Evolutionary conservation across 1,139 yeast genomes (phyloP), one percentile per base, ranked within the genome.

Genomic region (Candida sp.): DNA sequence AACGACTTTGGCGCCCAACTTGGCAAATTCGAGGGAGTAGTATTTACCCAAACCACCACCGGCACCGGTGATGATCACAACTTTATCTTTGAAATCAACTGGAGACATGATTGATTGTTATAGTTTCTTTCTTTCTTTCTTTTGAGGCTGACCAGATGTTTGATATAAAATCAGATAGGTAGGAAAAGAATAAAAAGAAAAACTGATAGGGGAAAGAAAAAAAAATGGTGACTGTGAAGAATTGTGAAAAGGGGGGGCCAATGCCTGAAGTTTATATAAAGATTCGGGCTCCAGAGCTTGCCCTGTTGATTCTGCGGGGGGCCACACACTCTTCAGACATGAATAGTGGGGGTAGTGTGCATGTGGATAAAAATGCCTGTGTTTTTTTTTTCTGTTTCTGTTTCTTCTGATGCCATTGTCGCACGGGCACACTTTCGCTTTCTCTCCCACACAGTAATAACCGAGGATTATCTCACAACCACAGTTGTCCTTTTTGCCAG

Each of bases 31-130:
- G 39, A 90, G 74, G 25, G 98, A 96, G 70, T 94, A 94, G 49
- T 86, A 86, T 66, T 81, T 88, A 40, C 99, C 99, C 48, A 94
- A 82, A 39, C 98, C 99, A 62, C 98, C 98, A 58, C 99, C 99
- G 48, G 98, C 96, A 44, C 98, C 99, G 52, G 98, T 94, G 68
- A 94, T 86, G 57, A 92, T 83, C 34, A 91, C 98, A 47, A 92
- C 98, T 68, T 88, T 86, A 64, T 85, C 91, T 62, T 89, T 88
- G 64, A 86, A 90, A 22, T 77, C 70, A 59, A 75, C 64, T 63
- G 69, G 63, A 44, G 75, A 68, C 78, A 72, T 72, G 25, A 40
- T 46, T 25, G 22, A 38, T 38, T 25, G 17, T 38, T 17, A 17
- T 17, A 17, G 17, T 6, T 5, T 22, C 12, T 37, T 25, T 9